Evolutionary conservation across 2,329 filamentous ascomycete species (phyloP), one percentile per base, ranked within the genome.

Genomic region (Colletotrichum falcatum): DNA sequence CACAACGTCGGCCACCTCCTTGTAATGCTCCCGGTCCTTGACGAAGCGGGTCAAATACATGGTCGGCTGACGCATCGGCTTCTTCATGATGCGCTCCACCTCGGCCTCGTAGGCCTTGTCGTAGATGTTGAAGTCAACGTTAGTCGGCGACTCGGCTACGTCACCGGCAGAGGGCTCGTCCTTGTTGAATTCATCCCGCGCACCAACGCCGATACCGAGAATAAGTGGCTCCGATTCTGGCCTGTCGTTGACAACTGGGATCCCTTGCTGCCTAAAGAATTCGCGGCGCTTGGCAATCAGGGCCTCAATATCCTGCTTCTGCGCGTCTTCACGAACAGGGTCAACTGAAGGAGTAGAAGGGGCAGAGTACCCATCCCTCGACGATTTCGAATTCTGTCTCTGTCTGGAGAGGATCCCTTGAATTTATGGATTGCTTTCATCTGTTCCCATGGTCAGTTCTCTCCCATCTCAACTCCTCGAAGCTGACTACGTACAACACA

Each of bases 341-440:
- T 77, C 73, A 55, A 77, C 72, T 9, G 51, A 53, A 18, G 63
- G 63, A 33, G 35, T 70, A 44, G 54, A 59, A 49, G 62, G 62
- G 42, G 46, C 63, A 37, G 54, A 60, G 55, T 23, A 61, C 30
- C 66, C 48, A 28, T 30, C 65, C 11, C 53, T 58, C 28, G 59
- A 64, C 26, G 67, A 51, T 72, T 66, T 53, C 72, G 58, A 23
- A 58, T 61, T 44, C 66, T 62, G 37, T 60, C 70, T 70, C 26
- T 74, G 76, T 35, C 73, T 78, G 1, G 74, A 76, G n/a, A 96
- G 82, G 11, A 97, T 61, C 88, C 84, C 79, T 97, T 98, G 84
- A 98, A 98, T 68, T 92, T 93, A 73, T 92, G 91, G 49, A 97
- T 95, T 5, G 95, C 96, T 88, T 94, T 96, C 85, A 98, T 92